Evolutionary conservation across 805 yeast genomes (phyloP), one percentile per base, ranked within the genome.

Genomic region (Tetrapisispora iriomotensis): DNA sequence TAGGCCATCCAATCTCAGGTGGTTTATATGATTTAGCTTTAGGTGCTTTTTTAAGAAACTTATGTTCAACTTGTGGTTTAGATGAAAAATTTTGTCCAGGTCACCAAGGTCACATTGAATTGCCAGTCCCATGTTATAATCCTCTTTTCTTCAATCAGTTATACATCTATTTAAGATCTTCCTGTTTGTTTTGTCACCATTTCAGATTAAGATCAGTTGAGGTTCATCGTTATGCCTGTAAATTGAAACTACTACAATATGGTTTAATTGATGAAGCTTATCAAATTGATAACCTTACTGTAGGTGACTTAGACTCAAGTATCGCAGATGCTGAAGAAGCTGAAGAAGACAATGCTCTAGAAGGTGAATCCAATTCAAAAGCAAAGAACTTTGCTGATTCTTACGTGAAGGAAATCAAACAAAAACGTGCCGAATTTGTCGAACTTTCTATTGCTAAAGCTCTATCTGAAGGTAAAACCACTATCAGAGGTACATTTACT

Each of bases 61-160:
- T 83, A 42, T 87, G 99, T 74, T 73, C 92, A 18, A 90, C 97
- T 1, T 92, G 99, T 74, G 96, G 97, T 15, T 70, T 90, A 45
- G 95, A 88, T 59, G 96, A 90, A 50, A 78, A 82, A 56, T 79
- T 76, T 51, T 92, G 99, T 67, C 96, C 96, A 4, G 99, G 99
- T 34, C 99, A 92, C 62, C 86, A 87, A 62, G 99, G 99, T 45
- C 98, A 92, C 62, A 87, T 92, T 47, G 96, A 90, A 60, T 72
- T 92, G 47, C 99, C 99, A 6, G 80, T 87, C 30, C 95, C 97
- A 4, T 94, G 85, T 32, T 92, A 86, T 69, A 90, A 86, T 59
- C 97, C 99, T 15, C 65, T 92, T 50, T 92, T 94, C 56, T 92
- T 94, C 75, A 76, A 78, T 56, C 96, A 90, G 64, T 68, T 92